Evolutionary conservation across 495 filamentous ascomycete genomes (phyloP), one percentile per base, ranked within the genome.

Genomic region (Trichoderma gamsii): DNA sequence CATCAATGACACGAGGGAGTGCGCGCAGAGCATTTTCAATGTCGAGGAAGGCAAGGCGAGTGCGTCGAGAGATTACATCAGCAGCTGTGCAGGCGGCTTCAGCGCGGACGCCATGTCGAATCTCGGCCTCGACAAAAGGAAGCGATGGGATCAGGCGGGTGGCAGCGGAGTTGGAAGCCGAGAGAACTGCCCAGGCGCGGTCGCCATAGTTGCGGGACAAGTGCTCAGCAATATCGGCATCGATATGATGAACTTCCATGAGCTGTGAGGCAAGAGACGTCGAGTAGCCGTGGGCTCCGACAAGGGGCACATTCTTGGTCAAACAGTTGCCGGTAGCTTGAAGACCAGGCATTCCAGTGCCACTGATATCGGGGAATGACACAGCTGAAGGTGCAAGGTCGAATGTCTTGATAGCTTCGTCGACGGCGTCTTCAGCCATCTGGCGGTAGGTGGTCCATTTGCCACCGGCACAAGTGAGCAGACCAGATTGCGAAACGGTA

Each of bases 361-460:
- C 65, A 25, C 41, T 46, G 66, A 86, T 76, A 67, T 85, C 86
- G 15, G 85, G 85, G 69, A 89, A 89, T 21, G 65, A 3, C 6
- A 66, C 43, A 16, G 43, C 21, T 6, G 23, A 41, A 23, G 65
- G 65, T 11, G 41, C 18, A 27, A 66, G 43, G 1, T 32, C 27
- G 23, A 66, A 66, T 1, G 43, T 51, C 41, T 49, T 44, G 65
- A 66, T 29, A 18, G 65, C 65, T 44, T 66, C 65, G 43, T 66
- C 65, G 43, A 66, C 65, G n/a, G 87, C 84, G 73, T 92, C 89
- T 76, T 92, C 89, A 52, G 90, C 88, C 90, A 92, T 92, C 76
- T 92, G 88, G 64, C 90, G 86, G 75, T 92, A 92, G 18, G 90
- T 92, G 7, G 90, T 92, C 90, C 90, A 92, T 76, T 92, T 92